phyloP scores from a whole-genome alignment of 2,329 filamentous ascomycete genomes.

The Fusarium zealandicum region DNA sequence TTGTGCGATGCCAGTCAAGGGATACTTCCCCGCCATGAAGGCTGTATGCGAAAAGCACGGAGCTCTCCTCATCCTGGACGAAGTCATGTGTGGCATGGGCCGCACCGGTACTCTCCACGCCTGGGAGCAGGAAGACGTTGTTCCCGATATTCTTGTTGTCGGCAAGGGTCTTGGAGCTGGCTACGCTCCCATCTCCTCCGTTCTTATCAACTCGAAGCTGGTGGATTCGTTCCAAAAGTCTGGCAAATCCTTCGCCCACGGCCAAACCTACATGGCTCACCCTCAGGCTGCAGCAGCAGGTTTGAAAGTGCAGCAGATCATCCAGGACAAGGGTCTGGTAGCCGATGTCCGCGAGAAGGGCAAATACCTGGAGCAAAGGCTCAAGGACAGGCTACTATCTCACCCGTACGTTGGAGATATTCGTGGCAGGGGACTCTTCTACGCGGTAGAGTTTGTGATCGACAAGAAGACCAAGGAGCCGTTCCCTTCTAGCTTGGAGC shows the following conservation, averaged over 20 bases:
- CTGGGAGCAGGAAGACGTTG: constrained; percentile 65
- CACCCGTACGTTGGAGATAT: constrained; percentile 34
- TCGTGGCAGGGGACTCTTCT: constrained; percentile 31
- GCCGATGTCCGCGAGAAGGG: constrained; percentile 13
- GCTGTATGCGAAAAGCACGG: constrained; percentile 62
- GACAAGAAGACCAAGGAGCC: constrained; percentile 32
- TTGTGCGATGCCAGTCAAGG: constrained; percentile 40
- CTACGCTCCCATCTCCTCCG: constrained; percentile 33
- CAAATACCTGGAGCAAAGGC: constrained; percentile 17
- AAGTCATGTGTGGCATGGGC: constrained; percentile 75
- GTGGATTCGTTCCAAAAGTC: constrained; percentile 26
- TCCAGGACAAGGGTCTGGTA: constrained; percentile 16
- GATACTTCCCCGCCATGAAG: constrained; percentile 63
- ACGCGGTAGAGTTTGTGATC: constrained; percentile 34
- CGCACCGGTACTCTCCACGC: constrained; percentile 68
- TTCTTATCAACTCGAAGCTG: constrained; percentile 19
- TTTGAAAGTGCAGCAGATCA: constrained; percentile 26
- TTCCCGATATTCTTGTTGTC: constrained; percentile 70
- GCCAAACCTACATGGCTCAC: constrained; percentile 30
- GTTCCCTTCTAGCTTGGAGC: constrained; percentile 21
- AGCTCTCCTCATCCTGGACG: constrained; percentile 63
- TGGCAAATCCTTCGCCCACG: constrained; percentile 24
- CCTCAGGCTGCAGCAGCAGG: constrained; percentile 24
- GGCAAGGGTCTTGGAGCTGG: constrained; percentile 67
- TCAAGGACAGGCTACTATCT: constrained; percentile 11